phyloP scores from a whole-genome alignment of 2,329 filamentous ascomycete genomes.

The Dactylellina parvicollis region DNA sequence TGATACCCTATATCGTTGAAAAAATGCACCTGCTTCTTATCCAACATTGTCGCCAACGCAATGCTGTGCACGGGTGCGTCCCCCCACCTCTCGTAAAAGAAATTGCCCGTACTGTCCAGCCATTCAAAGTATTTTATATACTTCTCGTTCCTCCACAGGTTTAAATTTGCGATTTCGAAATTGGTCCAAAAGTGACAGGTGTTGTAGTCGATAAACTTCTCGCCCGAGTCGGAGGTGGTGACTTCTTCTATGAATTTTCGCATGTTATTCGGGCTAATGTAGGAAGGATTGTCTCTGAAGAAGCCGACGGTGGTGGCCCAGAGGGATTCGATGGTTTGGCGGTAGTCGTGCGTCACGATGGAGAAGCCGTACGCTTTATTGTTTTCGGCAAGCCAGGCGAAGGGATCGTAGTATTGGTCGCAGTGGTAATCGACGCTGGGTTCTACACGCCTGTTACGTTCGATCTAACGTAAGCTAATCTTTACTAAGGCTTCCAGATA shows the following conservation, averaged over 20 bases:
- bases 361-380: conserved; percentile 33
- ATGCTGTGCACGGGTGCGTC: conserved; percentile 36
- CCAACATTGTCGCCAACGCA: conserved; percentile 25
- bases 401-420: conserved; percentile 34
- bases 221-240: background rate
- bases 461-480: no score
- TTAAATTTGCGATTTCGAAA: conserved; percentile 26
- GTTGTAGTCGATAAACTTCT: conserved; percentile 19
- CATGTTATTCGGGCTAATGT: conserved; percentile 15
- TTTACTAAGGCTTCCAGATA: no score
- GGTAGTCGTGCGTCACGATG: conserved; percentile 16
- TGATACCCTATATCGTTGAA: conserved; percentile 42
- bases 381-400: conserved; percentile 31
- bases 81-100: conserved; percentile 38
- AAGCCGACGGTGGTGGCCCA: conserved; percentile 16
- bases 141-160: conserved; percentile 24
- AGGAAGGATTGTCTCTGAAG: conserved; percentile 23
- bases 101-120: conserved; percentile 14
- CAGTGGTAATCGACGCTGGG: conserved; percentile 24
- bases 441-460: conserved; percentile 24
- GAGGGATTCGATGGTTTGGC: conserved; percentile 9
- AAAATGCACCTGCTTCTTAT: conserved; percentile 27
- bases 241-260: conserved; percentile 6
- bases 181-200: conserved; percentile 42
- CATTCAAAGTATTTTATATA: conserved; percentile 36